phyloP scores from a whole-genome alignment of 208 protist species.

The Histomonas meleagridis region DNA sequence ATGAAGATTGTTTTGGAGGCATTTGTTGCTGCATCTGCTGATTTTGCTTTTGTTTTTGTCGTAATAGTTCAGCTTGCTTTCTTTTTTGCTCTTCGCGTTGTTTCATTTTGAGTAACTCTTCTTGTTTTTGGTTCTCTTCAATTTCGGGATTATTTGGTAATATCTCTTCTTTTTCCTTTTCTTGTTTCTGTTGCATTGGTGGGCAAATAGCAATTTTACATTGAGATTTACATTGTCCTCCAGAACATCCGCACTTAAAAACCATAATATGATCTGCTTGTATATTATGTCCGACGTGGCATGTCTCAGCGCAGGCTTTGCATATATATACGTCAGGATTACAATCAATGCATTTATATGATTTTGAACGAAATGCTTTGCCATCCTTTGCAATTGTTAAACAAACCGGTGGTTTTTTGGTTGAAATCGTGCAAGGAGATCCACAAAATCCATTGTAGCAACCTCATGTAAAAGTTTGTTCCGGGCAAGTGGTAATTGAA shows the following conservation, averaged over 20 bases:
- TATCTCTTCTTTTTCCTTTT: no score
- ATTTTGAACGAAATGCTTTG: no score
- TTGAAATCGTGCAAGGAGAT: no score
- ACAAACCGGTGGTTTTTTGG: no score
- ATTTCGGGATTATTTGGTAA: background rate
- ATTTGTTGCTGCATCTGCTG: no score
- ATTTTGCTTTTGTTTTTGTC: background rate
- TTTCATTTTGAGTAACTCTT: background rate
- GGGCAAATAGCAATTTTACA: background rate
- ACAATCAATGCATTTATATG: background rate
- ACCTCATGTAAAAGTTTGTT: no score
- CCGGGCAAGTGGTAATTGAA: no score
- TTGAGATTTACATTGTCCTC: background rate
- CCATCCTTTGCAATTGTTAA: no score
- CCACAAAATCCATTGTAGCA: no score
- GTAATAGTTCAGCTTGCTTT: background rate
- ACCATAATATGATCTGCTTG: background rate
- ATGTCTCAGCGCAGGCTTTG: background rate
- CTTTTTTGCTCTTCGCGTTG: background rate
- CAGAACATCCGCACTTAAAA: background rate
- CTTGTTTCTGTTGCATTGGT: background rate
- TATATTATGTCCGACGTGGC: background rate
- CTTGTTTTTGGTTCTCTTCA: background rate
- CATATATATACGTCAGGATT: background rate
- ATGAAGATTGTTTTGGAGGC: background rate